phyloP scores from a whole-genome alignment of 306 rosid species.

The Vigna nakashimae region DNA sequence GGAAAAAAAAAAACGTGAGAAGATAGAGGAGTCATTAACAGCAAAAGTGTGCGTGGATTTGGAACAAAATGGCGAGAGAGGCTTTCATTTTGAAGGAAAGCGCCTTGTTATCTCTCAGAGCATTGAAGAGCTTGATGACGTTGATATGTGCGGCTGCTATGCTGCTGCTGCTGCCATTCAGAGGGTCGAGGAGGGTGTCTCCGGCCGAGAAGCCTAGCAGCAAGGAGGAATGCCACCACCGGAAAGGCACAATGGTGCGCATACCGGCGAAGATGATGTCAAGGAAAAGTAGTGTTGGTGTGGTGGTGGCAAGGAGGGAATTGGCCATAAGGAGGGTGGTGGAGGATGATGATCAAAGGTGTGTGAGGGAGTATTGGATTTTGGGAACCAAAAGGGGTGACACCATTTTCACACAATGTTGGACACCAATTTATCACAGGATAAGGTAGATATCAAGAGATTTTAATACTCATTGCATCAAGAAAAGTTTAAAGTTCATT shows the following conservation, averaged over 20 bases:
- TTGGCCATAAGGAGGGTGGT: constrained; percentile 67
- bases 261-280: constrained; percentile 64
- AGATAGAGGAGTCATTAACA: constrained; percentile 9
- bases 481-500: not conserved
- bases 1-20: not conserved
- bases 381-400: constrained; percentile 66
- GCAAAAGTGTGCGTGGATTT: constrained; percentile 34
- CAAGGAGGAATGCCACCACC: constrained; percentile 45
- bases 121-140: constrained; percentile 62
- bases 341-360: constrained; percentile 55
- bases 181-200: constrained; percentile 58
- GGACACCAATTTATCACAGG: constrained; percentile 65
- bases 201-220: constrained; percentile 43
- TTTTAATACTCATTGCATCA: not conserved
- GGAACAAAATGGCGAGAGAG: constrained; percentile 42
- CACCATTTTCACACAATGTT: constrained; percentile 79
- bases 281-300: constrained; percentile 52
- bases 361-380: constrained; percentile 62
- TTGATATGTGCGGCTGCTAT: constrained; percentile 59
- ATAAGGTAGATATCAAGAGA: constrained; percentile 56
- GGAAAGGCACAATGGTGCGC: constrained; percentile 58
- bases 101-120: constrained; percentile 53
- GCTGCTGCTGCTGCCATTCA: constrained; percentile 69
- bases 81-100: constrained; percentile 49
- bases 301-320: constrained; percentile 60